Base-by-base conservation (phyloP, 225 moss, liverwort and hornwort genomes). In the Antitrichia curtipendula region DNA sequence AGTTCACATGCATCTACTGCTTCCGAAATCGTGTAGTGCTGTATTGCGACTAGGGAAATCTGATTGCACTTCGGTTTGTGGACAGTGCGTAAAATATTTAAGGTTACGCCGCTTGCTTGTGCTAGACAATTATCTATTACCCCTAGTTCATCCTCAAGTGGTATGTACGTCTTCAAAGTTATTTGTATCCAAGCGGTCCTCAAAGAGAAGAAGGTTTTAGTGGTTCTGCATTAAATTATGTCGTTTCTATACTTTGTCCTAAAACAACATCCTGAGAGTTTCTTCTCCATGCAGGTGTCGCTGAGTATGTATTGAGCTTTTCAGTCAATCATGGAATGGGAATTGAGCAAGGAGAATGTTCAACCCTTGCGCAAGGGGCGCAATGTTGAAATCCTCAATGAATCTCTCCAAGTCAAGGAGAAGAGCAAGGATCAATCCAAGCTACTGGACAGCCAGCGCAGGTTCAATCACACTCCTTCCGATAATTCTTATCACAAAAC, bases 331-430 rank as follows among this genome's bases (percentile, higher is more conserved):
- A 98, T 96, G 97, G 98, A 97, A 87, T 99, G 98, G 98, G 97
- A 99, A 88, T 91, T 97, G 66, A 95, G 97, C 84, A 99, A 99
- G 94, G 98, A 99, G 90, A 99, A 99, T 88, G 96, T 99, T 25
- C 95, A 94, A 71, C 98, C 98, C 49, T 77, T 95, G 89, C 95
- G 95, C 40, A 91, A 94, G 79, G 98, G 98, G 54, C 95, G 95
- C 77, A 94, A 97, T 78, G 95, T 97, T 56, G 96, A 93, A 63
- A 79, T 93, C 49, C 92, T 99, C 18, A 99, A 95, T 87, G 94
- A 93, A 76, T 82, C 87, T 75, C 94, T 99, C 23, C 94, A 94
- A 80, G 82, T 79, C 3, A 94, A 94, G 62, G 93, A 88, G 65
- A 92, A 92, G 15, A 91, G 91, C 45, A 88, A 92, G 68, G 88